Base-by-base conservation (phyloP, 192 early-diverging fungal species). In the Dissophora globulifera region DNA sequence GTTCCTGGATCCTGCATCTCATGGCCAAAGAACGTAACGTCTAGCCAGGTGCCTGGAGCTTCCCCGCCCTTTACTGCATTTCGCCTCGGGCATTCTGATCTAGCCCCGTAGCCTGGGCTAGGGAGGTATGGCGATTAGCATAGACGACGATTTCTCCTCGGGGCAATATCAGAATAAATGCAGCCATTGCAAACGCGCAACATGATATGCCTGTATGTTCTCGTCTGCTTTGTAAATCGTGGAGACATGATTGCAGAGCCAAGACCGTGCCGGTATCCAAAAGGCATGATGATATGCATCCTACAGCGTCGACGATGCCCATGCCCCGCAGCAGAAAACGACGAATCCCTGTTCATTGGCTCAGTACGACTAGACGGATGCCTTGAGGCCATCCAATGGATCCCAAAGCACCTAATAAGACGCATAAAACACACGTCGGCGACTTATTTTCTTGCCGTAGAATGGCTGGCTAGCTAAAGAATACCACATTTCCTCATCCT, bases 261-360 rank as follows among this genome's bases (percentile, higher is more conserved):
- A 11, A 76, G 29, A 17, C 62, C 61, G 12, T 76, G 47, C 23
- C 60, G 66, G 58, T 76, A 76, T 19, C 72, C 72, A 41, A 62
- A n/a, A 67, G 12, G 60, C 40, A n/a, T 78, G 74, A 29, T 67
- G 72, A 11, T 78, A 72, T 2, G 74, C 54, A 33, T 69, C 64
- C 63, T 63, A 81, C 16, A 78, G 69, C 22, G 81, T 78, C 5
- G 81, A 82, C 16, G 82, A 51, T n/a, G 79, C 79, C 65, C 79
- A 62, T 8, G 74, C 71, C 11, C 68, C 75, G 51, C 83, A 84
- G 5, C 83, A 50, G 22, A 84, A 78, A 38, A 79, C 31, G 1
- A 75, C 80, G 20, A 82, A 67, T 0, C 83, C 83, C 54, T 84
- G 79, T 23, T 84, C 83, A 25, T 82, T 78, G 3, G 81, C 74